These are phyloP conservation scores for Globisporangium orthogonon DNA, from an alignment of 352 stramenopile genomes.

Conservation along the genomic window DNA sequence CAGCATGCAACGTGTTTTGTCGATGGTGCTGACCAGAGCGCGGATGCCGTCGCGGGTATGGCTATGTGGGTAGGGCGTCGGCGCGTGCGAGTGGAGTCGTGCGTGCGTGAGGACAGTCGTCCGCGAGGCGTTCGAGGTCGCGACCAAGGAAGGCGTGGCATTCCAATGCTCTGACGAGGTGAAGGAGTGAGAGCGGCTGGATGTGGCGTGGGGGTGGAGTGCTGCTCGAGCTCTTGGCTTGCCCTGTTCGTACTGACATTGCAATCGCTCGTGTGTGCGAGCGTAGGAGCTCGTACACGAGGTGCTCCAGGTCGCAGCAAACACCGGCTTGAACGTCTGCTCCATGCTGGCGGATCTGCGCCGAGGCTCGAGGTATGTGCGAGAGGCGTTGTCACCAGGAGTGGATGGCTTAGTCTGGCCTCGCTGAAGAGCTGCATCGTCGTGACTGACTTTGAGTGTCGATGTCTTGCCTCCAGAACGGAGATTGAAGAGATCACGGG, in stretches of 20 bases:
- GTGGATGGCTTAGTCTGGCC: neutral
- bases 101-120: slow-evolving; percentile 47
- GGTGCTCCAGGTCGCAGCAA: slow-evolving; percentile 41
- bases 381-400: too few species aligned
- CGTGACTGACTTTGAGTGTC: neutral
- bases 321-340: slow-evolving; percentile 57
- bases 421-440: neutral
- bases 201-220: neutral
- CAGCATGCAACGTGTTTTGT: neutral
- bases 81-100: slow-evolving; percentile 32
- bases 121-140: slow-evolving; percentile 45
- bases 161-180: slow-evolving; percentile 35
- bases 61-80: slow-evolving; percentile 25
- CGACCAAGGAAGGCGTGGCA: slow-evolving; percentile 31
- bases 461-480: slow-evolving; percentile 24
- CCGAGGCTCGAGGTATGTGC: slow-evolving; percentile 31
- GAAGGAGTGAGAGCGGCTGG: neutral
- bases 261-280: neutral
- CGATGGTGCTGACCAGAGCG: too few species aligned
- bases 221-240: neutral
- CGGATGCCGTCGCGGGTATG: neutral
- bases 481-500: slow-evolving; percentile 76
- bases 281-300: slow-evolving; percentile 48
- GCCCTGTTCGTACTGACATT: too few species aligned
- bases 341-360: slow-evolving; percentile 75